Conservation (phyloP, 208 protist genomes). For the Leishmania major region DNA sequence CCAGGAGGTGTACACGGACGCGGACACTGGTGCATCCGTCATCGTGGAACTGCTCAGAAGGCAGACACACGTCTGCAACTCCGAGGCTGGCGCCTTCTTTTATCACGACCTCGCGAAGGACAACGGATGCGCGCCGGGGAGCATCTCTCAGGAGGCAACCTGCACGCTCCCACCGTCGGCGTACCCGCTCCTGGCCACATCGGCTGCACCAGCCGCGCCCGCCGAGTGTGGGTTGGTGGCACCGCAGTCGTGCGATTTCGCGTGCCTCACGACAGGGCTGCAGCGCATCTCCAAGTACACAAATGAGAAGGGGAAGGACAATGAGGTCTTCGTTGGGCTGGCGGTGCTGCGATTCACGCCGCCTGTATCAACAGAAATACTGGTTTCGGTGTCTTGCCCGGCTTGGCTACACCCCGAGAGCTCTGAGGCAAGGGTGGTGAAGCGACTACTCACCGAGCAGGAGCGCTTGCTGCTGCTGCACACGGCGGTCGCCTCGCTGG, state of each 20-base stretch:
- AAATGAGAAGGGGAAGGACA: constrained; percentile 73
- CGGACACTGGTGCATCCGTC: constrained; percentile 52
- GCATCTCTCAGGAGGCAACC: constrained; percentile 4
- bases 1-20: constrained; percentile 74
- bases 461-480: constrained; percentile 41
- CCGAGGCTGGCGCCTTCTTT: constrained; percentile 56
- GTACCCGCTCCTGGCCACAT: constrained; percentile 39
- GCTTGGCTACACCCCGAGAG: constrained; percentile 54
- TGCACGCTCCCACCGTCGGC: constrained; percentile 21
- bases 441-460: constrained; percentile 40
- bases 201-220: neutral
- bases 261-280: constrained; percentile 42
- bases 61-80: constrained; percentile 42
- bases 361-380: constrained; percentile 62
- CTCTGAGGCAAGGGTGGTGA: constrained; percentile 55
- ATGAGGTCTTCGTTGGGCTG: constrained; percentile 60
- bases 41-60: constrained; percentile 77
- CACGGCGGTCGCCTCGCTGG: constrained; percentile 38
- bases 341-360: constrained; percentile 60
- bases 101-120: constrained; percentile 65
- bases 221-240: constrained; percentile 1
- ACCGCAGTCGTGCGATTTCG: constrained; percentile 45
- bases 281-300: constrained; percentile 77
- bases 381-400: constrained; percentile 68
- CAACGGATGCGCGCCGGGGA: constrained; percentile 47